Base-by-base conservation (phyloP, 1,139 yeast genomes). In the Candida tropicalis region DNA sequence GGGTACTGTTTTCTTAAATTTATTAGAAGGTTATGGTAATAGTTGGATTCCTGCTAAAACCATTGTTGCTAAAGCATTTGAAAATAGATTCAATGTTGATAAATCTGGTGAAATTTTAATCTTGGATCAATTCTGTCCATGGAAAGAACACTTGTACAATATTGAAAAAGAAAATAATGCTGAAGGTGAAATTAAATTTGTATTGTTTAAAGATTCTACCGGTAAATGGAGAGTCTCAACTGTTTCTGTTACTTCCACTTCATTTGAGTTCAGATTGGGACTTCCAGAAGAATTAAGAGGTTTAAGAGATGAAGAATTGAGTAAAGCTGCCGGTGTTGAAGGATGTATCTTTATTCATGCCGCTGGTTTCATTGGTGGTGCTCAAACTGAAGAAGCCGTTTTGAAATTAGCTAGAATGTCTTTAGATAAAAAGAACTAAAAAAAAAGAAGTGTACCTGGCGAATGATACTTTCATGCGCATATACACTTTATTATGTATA, bases 281-380 rank as follows among this genome's bases (percentile, higher is more conserved):
- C 75, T 93, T 51, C 97, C 97, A 18, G 95, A 87, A 63, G 76
- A 81, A 27, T 87, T 96, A 90, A 81, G 99, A 71, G 99, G 99
- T 24, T 70, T 91, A 40, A 81, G 99, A 60, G 99, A 93, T 60
- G 91, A 86, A 26, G 87, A 75, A 35, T 75, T 93, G 56, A 80
- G 87, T 50, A 73, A 82, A 51, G 69, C 77, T 54, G 71, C 90
- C 29, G 97, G 96, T 15, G 79, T 93, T 45, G 82, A 80, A 16
- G 97, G 88, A 3, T 87, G 97, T 60, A 82, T 91, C 25, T 93
- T 93, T 62, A 82, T 95, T 44, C 99, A 93, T 57, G 97, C 98
- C 35, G 88, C 96, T 37, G 99, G 99, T 0, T 93, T 93, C 67
- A 93, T 93, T 60, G 99, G 99, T 28, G 99, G 99, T 41, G 89